These are phyloP conservation scores for Pelargonium nanum DNA, from an alignment of 345 rosid genomes.

Conservation along the genomic window DNA sequence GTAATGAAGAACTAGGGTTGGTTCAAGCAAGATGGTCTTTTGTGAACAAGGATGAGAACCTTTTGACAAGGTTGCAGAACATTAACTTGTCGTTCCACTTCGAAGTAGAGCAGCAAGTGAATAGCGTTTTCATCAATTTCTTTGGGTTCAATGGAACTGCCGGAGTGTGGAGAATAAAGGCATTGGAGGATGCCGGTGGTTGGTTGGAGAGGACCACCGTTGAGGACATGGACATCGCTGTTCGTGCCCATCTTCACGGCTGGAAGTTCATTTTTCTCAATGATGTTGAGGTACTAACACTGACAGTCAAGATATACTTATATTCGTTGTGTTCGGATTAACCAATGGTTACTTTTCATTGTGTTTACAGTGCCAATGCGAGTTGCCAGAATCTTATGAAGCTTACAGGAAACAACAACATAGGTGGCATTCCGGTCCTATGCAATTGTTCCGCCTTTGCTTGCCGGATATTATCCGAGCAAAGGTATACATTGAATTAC, in stretches of 20 bases:
- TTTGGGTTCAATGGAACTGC: conserved; percentile 97
- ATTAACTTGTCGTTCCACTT: conserved; percentile 84
- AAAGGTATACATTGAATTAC: conserved; percentile 37
- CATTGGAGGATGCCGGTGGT: conserved; percentile 89
- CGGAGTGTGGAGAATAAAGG: conserved; percentile 92
- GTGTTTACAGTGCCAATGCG: conserved; percentile 67
- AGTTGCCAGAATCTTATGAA: conserved; percentile 87
- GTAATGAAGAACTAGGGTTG: conserved; percentile 65
- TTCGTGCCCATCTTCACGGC: conserved; percentile 87
- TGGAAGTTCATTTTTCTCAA: conserved; percentile 87
- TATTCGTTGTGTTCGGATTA: conserved; percentile 1
- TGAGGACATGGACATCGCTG: conserved; percentile 97
- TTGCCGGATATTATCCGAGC: conserved; percentile 62
- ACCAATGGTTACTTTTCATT: conserved; percentile 1
- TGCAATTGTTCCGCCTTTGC: conserved; percentile 91
- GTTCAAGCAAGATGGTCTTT: conserved; percentile 97
- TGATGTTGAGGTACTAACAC: conserved; percentile 62
- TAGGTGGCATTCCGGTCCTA: conserved; percentile 96
- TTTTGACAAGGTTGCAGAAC: conserved; percentile 78
- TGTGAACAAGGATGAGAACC: conserved; percentile 85
- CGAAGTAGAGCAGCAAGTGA: conserved; percentile 95
- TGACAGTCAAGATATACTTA: background rate
- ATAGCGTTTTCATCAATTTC: conserved; percentile 69
- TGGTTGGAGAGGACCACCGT: conserved; percentile 97
- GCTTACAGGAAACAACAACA: conserved; percentile 94